A percentile compares a stretch with the other conserved stretches of the same genome.
Evolutionary conservation across 2,329 filamentous ascomycete species (phyloP).

Genomic region (Acephala macrosclerotiorum): DNA sequence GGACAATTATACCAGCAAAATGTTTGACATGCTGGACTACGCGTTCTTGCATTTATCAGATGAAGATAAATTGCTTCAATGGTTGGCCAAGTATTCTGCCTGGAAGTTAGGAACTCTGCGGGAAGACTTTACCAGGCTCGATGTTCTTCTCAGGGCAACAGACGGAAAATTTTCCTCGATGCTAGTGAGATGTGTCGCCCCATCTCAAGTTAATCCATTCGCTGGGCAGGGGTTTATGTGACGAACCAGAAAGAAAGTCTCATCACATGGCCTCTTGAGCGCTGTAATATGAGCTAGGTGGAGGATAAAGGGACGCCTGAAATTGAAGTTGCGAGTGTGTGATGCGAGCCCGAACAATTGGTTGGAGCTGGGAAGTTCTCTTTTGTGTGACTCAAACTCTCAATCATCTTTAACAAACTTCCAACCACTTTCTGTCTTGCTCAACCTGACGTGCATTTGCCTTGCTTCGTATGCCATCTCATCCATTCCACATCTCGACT

Average conservation of each 20-base stretch:
- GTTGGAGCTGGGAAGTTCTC: too few relatives aligned
- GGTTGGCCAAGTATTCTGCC: not conserved
- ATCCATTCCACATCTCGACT: conserved; percentile 11
- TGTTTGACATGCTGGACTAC: not conserved
- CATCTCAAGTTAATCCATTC: not conserved
- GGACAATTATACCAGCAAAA: not conserved
- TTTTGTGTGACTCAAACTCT: not conserved
- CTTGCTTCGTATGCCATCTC: conserved; percentile 2
- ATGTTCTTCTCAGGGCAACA: not conserved
- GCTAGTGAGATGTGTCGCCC: not conserved
- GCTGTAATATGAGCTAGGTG: too few relatives aligned
- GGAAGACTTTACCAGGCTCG: not conserved
- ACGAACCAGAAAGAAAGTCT: too few relatives aligned
- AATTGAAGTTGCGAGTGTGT: too few relatives aligned
- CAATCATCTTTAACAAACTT: conserved; percentile 3
- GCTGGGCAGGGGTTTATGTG: too few relatives aligned
- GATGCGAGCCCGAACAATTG: too few relatives aligned
- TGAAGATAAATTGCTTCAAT: not conserved
- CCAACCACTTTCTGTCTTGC: not conserved
- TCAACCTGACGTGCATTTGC: not conserved
- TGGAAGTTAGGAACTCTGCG: not conserved
- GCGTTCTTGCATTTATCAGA: not conserved
- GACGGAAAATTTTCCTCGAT: not conserved
- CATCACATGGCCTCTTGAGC: too few relatives aligned
- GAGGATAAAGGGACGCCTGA: too few relatives aligned